These are phyloP conservation scores for Fraxinus americana DNA, from an alignment of 257 asterid genomes.

Conservation along the genomic window DNA sequence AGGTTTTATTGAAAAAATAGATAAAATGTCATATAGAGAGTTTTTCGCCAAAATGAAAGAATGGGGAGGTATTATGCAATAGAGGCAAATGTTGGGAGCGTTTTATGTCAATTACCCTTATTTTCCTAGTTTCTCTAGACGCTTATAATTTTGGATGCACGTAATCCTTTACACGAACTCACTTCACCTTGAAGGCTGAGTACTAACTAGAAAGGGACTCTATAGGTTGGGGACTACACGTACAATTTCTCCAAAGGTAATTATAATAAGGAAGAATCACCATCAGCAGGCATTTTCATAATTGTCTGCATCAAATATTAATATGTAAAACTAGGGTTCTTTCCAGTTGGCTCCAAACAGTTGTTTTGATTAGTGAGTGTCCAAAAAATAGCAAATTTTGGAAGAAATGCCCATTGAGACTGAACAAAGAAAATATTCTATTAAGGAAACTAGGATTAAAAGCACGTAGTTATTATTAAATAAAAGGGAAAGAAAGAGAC, in stretches of 20 bases:
- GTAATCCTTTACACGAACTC: no score
- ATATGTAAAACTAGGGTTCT: slow-evolving; percentile 26
- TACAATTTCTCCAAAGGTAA: not conserved
- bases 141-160: no score
- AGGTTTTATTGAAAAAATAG: no score
- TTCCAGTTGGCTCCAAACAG: slow-evolving; percentile 58
- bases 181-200: not conserved
- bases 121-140: no score
- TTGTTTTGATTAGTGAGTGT: slow-evolving; percentile 21
- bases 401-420: slow-evolving; percentile 32
- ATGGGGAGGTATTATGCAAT: no score
- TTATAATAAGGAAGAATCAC: not conserved
- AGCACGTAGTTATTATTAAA: slow-evolving; percentile 31
- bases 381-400: slow-evolving; percentile 37
- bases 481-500: slow-evolving; percentile 12
- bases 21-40: no score
- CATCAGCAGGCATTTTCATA: slow-evolving; percentile 38
- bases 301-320: slow-evolving; percentile 43
- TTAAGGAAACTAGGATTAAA: slow-evolving; percentile 33
- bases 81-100: no score
- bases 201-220: not conserved
- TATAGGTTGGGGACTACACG: not conserved
- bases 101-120: no score
- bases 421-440: slow-evolving; percentile 29
- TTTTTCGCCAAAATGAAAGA: no score